Conservation (phyloP, 768 basidiomycete species). For the Suillus tomentosus region DNA sequence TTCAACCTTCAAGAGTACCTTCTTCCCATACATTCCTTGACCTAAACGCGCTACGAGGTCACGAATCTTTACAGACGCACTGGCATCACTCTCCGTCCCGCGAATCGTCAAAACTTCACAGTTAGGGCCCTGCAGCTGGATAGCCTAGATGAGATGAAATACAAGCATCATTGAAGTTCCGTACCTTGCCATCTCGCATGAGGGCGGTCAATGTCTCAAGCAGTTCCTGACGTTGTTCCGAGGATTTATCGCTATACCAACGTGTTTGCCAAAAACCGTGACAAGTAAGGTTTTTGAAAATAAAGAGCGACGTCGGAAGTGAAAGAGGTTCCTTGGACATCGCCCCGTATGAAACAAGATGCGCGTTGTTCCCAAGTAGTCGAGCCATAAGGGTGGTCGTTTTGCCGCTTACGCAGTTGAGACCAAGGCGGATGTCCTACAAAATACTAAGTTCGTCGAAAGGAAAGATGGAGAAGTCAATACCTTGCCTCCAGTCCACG, state of each 20-base stretch:
- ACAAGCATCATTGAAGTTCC: slow-evolving; percentile 14
- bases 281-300: slow-evolving; percentile 79
- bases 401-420: slow-evolving; percentile 67
- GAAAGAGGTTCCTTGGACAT: slow-evolving; percentile 86
- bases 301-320: slow-evolving; percentile 76
- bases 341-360: slow-evolving; percentile 85
- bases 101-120: slow-evolving; percentile 67
- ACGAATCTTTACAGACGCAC: slow-evolving; percentile 36
- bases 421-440: slow-evolving; percentile 46
- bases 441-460: slow-evolving; percentile 13
- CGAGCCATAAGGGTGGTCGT: slow-evolving; percentile 70
- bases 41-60: slow-evolving; percentile 36
- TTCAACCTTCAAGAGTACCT: slow-evolving; percentile 46
- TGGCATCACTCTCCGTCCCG: slow-evolving; percentile 38
- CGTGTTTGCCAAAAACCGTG: slow-evolving; percentile 80
- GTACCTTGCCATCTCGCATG: slow-evolving; percentile 56
- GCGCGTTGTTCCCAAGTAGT: slow-evolving; percentile 64
- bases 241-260: slow-evolving; percentile 60
- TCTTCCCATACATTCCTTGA: slow-evolving; percentile 48
- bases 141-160: slow-evolving; percentile 13
- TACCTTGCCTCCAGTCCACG: slow-evolving; percentile 68
- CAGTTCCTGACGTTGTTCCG: slow-evolving; percentile 50
- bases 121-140: slow-evolving; percentile 65
- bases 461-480: slow-evolving; percentile 13
- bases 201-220: slow-evolving; percentile 54